Evolutionary conservation across 208 protist genomes (phyloP), one percentile per base, ranked within the genome.

Genomic region (Trypanosoma vivax): DNA sequence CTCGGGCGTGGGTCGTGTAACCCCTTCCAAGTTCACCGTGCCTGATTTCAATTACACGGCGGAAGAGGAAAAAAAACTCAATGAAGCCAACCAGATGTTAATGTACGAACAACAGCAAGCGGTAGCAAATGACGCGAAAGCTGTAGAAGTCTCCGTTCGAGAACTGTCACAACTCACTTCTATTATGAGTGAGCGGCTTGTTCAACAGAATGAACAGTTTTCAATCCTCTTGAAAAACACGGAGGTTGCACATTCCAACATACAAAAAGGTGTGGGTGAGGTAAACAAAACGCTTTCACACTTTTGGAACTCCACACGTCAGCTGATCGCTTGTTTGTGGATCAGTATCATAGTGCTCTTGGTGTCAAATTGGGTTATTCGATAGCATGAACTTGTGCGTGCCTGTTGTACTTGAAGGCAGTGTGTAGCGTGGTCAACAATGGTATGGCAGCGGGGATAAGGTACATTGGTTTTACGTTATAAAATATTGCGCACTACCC

Each of bases 141-240:
- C 52, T 1, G 67, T 94, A 7, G 87, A 91, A 62, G 67, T 62
- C 0, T 83, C 79, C 2, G 76, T 94, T 16, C 67, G 79, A 18
- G 87, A 94, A 29, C 65, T 94, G 2, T 90, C 87, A n/a, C 81
- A 91, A 61, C 66, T 94, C 27, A 94, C 82, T 6, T 80, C 78
- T 1, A 60, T 94, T 11, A 82, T 90, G 69, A 94, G 79, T 52
- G 83, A 90, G 45, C 63, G 79, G 51, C 76, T 91, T 6, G 37
- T 88, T 50, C 65, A 84, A 62, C 87, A 94, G 59, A 78, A 65
- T n/a, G 87, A 91, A 66, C 77, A 91, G 51, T 83, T 94, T 25
- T 73, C 70, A 10, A 68, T 90, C 39, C 46, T 91, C 21, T 23
- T 90, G 16, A 70, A 73, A 23, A 91, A 94, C 58, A 88, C 83